A percentile compares a stretch with the other conserved stretches of the same genome.
Conservation (phyloP, 1,139 yeast genomes). For the Geotrichum klebahnii region DNA sequence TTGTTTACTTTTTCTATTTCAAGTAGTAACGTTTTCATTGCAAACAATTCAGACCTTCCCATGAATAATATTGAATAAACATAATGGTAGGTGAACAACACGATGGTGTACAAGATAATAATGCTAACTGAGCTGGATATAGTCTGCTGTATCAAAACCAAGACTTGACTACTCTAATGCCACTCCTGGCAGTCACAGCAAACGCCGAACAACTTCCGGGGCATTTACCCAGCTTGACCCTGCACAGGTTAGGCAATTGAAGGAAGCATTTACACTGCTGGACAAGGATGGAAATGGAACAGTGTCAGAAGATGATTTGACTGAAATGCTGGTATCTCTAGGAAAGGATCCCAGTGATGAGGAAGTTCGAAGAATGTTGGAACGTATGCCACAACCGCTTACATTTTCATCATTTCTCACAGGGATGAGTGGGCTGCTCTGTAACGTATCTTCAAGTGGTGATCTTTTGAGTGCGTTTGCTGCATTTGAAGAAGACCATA, state of each 20-base stretch:
- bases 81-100: constrained; percentile 1
- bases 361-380: constrained; percentile 43
- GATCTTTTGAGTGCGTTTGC: constrained; percentile 63
- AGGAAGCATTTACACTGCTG: constrained; percentile 57
- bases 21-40: no score
- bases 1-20: no score
- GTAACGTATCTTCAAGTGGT: constrained; percentile 54
- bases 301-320: constrained; percentile 58
- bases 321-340: constrained; percentile 51
- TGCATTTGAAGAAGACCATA: constrained; percentile 50
- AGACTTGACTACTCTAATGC: constrained; percentile 13
- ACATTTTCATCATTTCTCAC: constrained; percentile 69
- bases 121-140: no score
- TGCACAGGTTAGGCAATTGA: constrained; percentile 44
- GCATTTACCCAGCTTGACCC: constrained; percentile 40
- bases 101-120: no score
- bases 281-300: constrained; percentile 80
- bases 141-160: constrained; percentile 3
- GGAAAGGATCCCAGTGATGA: constrained; percentile 44
- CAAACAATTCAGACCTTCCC: no score
- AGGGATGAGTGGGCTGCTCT: constrained; percentile 58
- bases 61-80: no score
- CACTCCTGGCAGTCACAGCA: neutral
- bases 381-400: constrained; percentile 53
- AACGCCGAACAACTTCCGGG: constrained; percentile 32